Conservation (phyloP, 257 asterid species). For the Nicotiana tomentosiformis region DNA sequence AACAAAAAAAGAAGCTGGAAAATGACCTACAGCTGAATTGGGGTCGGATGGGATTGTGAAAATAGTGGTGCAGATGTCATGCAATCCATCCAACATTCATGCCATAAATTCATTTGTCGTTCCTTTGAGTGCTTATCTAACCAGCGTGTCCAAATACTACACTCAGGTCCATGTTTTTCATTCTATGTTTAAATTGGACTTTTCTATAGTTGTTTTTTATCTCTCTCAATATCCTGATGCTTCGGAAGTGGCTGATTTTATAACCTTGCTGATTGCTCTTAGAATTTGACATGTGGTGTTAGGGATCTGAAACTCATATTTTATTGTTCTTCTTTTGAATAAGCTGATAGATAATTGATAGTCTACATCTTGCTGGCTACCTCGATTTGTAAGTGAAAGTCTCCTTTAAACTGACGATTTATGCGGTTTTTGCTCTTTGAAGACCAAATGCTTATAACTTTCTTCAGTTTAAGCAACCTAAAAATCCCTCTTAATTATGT, state of each 20-base stretch:
- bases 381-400: background rate
- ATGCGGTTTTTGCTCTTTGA: background rate
- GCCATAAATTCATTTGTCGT: background rate
- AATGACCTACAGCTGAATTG: background rate
- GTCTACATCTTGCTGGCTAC: background rate
- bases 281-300: background rate
- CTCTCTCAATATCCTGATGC: background rate
- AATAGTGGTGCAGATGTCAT: background rate
- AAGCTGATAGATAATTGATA: background rate
- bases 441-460: background rate
- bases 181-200: background rate
- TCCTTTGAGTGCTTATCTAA: background rate
- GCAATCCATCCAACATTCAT: background rate
- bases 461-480: background rate
- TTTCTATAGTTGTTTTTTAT: background rate
- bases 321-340: background rate
- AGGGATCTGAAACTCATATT: background rate
- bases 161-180: background rate
- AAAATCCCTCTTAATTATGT: background rate
- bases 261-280: background rate
- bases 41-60: background rate
- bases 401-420: background rate
- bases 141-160: background rate
- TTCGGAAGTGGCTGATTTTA: background rate
- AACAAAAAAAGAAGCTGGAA: no score